Evolutionary conservation across 257 asterid genomes (phyloP).

Genomic region (Plantago elongata): DNA sequence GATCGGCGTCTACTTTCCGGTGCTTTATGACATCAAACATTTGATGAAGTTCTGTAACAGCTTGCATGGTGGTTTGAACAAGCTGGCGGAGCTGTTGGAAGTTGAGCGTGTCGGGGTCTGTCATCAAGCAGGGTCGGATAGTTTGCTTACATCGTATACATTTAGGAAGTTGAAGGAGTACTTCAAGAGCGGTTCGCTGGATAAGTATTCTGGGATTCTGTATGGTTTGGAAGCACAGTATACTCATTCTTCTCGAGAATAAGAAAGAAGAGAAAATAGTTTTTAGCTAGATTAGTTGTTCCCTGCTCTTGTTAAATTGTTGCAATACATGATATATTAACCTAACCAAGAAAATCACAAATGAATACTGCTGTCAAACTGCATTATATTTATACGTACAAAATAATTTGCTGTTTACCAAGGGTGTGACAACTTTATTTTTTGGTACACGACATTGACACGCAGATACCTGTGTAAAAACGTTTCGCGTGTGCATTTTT

Average conservation of each 20-base stretch:
- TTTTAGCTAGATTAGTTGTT: no score
- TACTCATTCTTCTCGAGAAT: slow-evolving; percentile 27
- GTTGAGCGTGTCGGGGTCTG: slow-evolving; percentile 77
- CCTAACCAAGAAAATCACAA: no score
- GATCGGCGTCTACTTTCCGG: slow-evolving; percentile 60
- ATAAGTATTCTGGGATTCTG: slow-evolving; percentile 66
- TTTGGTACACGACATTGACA: no score
- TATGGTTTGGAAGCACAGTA: slow-evolving; percentile 63
- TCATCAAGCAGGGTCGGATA: slow-evolving; percentile 85
- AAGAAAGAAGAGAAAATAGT: background rate
- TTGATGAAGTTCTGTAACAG: slow-evolving; percentile 72
- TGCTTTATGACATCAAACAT: slow-evolving; percentile 62
- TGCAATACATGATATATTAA: no score
- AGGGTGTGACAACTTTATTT: no score
- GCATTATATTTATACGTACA: no score
- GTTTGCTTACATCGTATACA: slow-evolving; percentile 62
- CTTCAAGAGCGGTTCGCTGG: slow-evolving; percentile 58
- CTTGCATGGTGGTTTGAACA: slow-evolving; percentile 71
- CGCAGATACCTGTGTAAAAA: no score
- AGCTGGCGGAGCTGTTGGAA: slow-evolving; percentile 65
- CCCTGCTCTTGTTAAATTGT: no score
- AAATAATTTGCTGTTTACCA: no score
- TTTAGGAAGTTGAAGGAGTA: slow-evolving; percentile 65
- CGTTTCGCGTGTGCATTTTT: no score
- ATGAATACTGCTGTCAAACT: no score